Evolutionary conservation across 164 flowering plant genomes (phyloP).

Genomic region (Magnolia kwangsiensis): DNA sequence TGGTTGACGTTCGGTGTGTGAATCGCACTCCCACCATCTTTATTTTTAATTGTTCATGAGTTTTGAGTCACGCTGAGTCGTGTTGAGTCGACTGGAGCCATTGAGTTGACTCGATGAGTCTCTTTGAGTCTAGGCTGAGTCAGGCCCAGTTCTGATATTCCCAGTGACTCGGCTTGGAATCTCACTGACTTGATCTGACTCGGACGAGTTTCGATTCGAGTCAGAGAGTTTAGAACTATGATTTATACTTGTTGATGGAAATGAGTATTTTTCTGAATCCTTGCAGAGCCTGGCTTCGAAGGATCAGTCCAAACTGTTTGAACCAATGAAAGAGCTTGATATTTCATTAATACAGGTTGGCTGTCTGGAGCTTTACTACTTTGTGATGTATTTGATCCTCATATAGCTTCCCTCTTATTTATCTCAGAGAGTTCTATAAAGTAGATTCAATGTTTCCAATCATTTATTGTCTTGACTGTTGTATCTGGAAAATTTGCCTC

Average conservation of each 20-base stretch:
- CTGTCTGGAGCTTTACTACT: conserved; percentile 2
- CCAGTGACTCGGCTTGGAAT: too few relatives aligned
- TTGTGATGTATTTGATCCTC: background rate
- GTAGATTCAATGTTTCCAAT: background rate
- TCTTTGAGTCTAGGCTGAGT: too few relatives aligned
- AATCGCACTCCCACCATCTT: too few relatives aligned
- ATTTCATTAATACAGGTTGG: conserved; percentile 78
- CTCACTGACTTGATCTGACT: too few relatives aligned
- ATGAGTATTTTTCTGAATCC: conserved; percentile 1
- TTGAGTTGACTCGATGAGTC: too few relatives aligned
- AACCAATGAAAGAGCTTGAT: conserved; percentile 85
- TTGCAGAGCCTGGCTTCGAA: conserved; percentile 66
- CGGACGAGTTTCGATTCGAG: too few relatives aligned
- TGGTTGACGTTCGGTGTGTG: too few relatives aligned
- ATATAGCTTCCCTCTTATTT: background rate
- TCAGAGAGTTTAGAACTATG: too few relatives aligned
- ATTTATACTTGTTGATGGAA: background rate
- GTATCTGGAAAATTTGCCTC: background rate
- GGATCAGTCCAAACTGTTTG: conserved; percentile 67
- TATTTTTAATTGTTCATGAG: too few relatives aligned
- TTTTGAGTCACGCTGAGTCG: too few relatives aligned
- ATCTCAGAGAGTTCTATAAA: background rate
- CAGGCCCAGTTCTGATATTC: too few relatives aligned
- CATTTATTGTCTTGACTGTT: background rate
- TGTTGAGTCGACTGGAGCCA: too few relatives aligned